Base-by-base conservation (phyloP, 2,329 filamentous ascomycete species). In the Verticillium zaregamsianum region DNA sequence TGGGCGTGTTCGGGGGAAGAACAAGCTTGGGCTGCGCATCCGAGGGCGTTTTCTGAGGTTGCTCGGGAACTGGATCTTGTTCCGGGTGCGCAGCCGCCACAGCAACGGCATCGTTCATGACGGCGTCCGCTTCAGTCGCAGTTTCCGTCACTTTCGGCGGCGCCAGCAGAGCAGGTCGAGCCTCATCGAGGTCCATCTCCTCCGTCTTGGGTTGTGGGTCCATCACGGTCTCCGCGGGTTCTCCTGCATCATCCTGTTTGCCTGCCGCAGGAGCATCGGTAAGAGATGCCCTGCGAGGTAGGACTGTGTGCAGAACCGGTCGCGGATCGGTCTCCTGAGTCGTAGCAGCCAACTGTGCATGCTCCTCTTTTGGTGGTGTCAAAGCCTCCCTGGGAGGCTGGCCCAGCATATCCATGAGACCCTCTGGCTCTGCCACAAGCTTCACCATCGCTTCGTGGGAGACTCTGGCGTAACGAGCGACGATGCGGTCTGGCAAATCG, bases 371-470 rank as follows among this genome's bases (percentile, higher is more conserved):
- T n/a, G 65, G 56, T 20, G 57, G 20, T 17, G 60, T 57, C 20
- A 68, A 62, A 12, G 62, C 63, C 45, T 69, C 40, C 8, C 8
- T 72, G 0, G 79, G 78, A 5, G 81, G 63, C 3, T 71, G 69
- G 2, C 79, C 78, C 8, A 84, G 67, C 71, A 83, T 76, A 20
- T 77, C 74, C 15, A 71, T 63, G 35, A 85, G 64, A 4, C 73
- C 75, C 58, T 82, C 79, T 2, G 73, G 67, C 58, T 83, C 79
- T 3, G 74, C 77, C 9, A 82, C 68, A 58, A 86, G 75, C 59
- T 76, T 77, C 5, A 78, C 74, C 71, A 82, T 75, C 5, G 81
- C 79, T 45, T 82, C 79, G 56, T 85, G 76, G 0, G 82, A 79
- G 20, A 82, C 68, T 8, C 77, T 71, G 3, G 80, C 80, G 64